Base-by-base conservation (phyloP, 2,329 filamentous ascomycete species). In the Fusarium brachygibbosum region DNA sequence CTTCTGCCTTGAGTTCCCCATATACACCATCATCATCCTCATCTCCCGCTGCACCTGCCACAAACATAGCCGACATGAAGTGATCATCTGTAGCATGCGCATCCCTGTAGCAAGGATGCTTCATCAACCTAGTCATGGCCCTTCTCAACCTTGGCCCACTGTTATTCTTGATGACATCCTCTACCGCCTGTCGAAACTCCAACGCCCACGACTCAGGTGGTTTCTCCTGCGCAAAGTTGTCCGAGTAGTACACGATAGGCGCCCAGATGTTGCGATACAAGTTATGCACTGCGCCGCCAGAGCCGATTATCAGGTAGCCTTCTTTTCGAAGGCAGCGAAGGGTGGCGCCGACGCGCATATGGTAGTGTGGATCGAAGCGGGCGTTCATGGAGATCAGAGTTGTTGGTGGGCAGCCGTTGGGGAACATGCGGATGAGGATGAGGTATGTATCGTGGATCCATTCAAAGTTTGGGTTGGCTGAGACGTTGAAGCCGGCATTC, bases 401-500 rank as follows among this genome's bases (percentile, higher is more conserved):
- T 0, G 89, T 91, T 0, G 90, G 90, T 3, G 90, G 90, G 71
- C 87, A 90, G n/a, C 80, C 82, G 3, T 74, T 68, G 0, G 89
- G 90, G 68, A 92, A 92, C 89, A 92, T 92, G 55, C 88, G 83
- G 74, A 91, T 90, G 11, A 91, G 80, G 58, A 92, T 86, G 5
- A 92, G 83, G 73, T 88, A 92, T 0, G 88, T 90, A 76, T 92
- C 90, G 80, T 92, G 89, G 74, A 92, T 91, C 90, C 89, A 92
- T 73, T 91, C 87, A 68, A 92, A 92, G 0, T 74, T 81, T 0
- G 82, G 71, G 73, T 91, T 88, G 2, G 76, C 79, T 6, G 77
- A 74, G 2, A 83, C 87, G 34, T 86, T 80, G 77, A 91, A 86
- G 11, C 88, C 88, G 3, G 82, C 69, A 2, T 48, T 23, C 81